Evolutionary conservation across 73 alveolate species (phyloP).

Genomic region (Paramecium pentaurelia): DNA sequence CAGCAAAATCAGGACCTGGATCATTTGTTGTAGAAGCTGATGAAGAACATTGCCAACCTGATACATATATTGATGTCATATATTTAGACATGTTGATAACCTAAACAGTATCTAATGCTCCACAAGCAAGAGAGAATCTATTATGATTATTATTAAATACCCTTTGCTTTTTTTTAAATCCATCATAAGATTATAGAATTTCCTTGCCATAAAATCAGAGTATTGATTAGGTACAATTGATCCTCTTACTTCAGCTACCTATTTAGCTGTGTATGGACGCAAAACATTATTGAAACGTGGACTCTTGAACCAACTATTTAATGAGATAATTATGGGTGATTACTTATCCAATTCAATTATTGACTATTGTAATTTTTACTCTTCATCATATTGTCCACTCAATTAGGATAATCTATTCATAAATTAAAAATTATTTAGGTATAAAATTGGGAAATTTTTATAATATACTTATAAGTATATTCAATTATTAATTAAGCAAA

Average conservation of each 20-base stretch:
- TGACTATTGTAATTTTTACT: not conserved
- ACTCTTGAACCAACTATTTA: conserved; percentile 41
- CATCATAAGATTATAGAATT: conserved; percentile 49
- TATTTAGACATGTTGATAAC: conserved; percentile 83
- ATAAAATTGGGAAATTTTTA: not conserved
- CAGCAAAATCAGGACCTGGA: conserved; percentile 96
- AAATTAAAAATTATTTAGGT: not conserved
- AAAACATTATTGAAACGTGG: conserved; percentile 47
- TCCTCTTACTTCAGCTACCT: conserved; percentile 50
- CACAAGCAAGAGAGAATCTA: conserved; percentile 81
- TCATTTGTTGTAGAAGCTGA: conserved; percentile 82
- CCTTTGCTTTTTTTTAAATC: conserved; percentile 33
- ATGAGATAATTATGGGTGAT: not conserved
- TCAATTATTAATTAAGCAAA: not conserved
- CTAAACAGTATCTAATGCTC: conserved; percentile 80
- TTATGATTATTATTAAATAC: not conserved
- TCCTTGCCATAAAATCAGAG: conserved; percentile 50
- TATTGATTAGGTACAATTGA: not conserved
- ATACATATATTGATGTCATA: conserved; percentile 82
- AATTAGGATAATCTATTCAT: conserved; percentile 26
- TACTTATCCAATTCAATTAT: not conserved
- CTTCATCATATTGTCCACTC: not conserved
- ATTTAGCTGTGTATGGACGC: conserved; percentile 56
- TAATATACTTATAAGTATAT: not conserved
- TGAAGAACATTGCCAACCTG: conserved; percentile 92